Evolutionary conservation across 139 green algal genomes (phyloP), one percentile per base, ranked within the genome.

Genomic region (Desmodesmus armatus): DNA sequence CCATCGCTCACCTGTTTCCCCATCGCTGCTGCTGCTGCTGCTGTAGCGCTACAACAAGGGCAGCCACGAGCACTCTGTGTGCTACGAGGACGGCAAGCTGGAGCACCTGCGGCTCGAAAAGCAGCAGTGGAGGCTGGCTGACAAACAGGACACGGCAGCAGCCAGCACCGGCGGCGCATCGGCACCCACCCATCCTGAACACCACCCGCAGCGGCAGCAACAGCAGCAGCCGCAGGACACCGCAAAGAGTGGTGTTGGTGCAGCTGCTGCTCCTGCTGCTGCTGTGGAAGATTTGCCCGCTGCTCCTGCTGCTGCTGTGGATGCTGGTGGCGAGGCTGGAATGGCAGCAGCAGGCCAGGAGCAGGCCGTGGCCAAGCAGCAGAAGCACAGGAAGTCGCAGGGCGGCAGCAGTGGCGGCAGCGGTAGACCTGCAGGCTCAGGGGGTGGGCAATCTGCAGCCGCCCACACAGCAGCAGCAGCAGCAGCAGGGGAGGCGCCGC

Each of bases 301-400:
- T 79, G 43, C n/a, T 40, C 11, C 44, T 31, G 3, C n/a, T 65
- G 29, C 72, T 79, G 6, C 29, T 66, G n/a, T 29, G 29, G 72
- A 35, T 9, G 44, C 19, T n/a, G 43, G n/a, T 37, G 43, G 13
- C 25, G 43, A 63, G 11, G 70, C 39, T 2, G 41, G n/a, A 47
- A 15, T 35, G 37, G 65, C 39, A 35, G 37, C 39, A 21, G 35
- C 37, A 37, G 70, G n/a, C 21, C 35, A 69, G 60, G 37, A 69
- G 60, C 25, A 69, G 60, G 19, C 47, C 47, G 17, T 23, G 60
- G 19, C 25, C 19, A 69, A 69, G 60, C 60, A 29, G n/a, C 35
- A 69, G 60, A 69, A 69, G n/a, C 35, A 29, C 60, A 69, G 60
- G n/a, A 69, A n/a, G n/a, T n/a, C n/a, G n/a, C n/a, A n/a, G n/a